Evolutionary conservation across 1,139 yeast species (phyloP), one percentile per base, ranked within the genome.

Genomic region (Hanseniaspora sp.): DNA sequence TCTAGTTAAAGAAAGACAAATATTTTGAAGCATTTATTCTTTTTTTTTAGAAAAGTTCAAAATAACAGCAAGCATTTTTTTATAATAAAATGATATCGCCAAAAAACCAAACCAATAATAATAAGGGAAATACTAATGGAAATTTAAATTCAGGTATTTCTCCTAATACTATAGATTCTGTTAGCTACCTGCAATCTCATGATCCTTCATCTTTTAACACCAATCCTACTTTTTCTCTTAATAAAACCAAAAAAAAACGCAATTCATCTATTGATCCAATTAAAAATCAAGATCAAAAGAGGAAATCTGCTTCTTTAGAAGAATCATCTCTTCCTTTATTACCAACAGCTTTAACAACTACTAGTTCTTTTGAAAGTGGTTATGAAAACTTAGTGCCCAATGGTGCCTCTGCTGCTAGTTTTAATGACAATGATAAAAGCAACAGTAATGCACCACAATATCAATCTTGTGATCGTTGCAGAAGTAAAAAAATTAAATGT

Each of bases 401-500:
- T 37, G 39, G 39, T 9, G 17, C 17, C 7, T n/a, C 43, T 7
- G 43, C 12, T 13, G 43, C 30, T 11, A 40, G 30, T 11, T 11
- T 33, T 33, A 33, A 33, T 33, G 13, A 33, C 13, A 33, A 33
- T 13, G 13, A 40, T 11, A 18, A 29, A 13, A 12, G 28, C 9
- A 30, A n/a, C 37, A 31, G 37, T 5, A 43, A 29, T 12, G 47
- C 29, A 13, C 45, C 41, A n/a, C 54, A 51, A 18, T 51, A 51
- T 13, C 95, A 86, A 62, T 95, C 95, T 0, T 86, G 95, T 67
- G 95, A 86, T 64, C 67, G 95, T 54, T 86, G 95, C 63, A 71
- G 95, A 53, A 84, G 88, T 47, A 86, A 86, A 65, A 86, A 86
- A 69, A 68, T 68, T 5, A 62, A 67, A 46, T 68, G 72, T 30